A percentile compares a stretch with the other conserved stretches of the same genome.
phyloP scores from a whole-genome alignment of 148 eudicot species.

The Rhododendron ferrugineum region DNA sequence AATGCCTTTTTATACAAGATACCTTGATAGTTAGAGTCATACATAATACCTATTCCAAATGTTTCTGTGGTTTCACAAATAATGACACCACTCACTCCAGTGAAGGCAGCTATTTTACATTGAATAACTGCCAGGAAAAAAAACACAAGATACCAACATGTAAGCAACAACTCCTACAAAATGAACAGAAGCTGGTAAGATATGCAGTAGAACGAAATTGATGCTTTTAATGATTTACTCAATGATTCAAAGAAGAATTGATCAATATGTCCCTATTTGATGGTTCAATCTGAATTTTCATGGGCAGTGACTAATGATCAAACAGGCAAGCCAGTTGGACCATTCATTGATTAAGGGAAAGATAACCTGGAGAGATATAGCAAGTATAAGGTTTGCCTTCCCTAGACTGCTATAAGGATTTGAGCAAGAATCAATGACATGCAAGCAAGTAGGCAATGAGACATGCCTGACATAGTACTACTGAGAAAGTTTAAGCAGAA shows the following conservation, averaged over 20 bases:
- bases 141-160: not conserved
- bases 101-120: constrained; percentile 24
- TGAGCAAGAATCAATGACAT: not conserved
- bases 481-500: not conserved
- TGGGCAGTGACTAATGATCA: not conserved
- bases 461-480: not conserved
- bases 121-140: constrained; percentile 43
- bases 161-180: not conserved
- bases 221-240: not conserved
- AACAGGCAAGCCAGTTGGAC: not conserved
- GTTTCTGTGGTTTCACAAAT: constrained; percentile 69
- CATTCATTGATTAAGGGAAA: not conserved
- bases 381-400: too few relatives aligned
- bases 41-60: constrained; percentile 56
- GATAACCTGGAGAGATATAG: too few relatives aligned
- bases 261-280: not conserved
- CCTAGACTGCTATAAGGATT: not conserved
- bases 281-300: not conserved
- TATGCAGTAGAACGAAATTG: not conserved
- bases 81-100: constrained; percentile 41
- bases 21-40: too few relatives aligned
- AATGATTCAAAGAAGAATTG: not conserved
- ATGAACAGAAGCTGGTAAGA: not conserved
- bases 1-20: too few relatives aligned
- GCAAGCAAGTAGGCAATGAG: not conserved